Evolutionary conservation across 306 rosid species (phyloP), one percentile per base, ranked within the genome.

Genomic region (Argentina anserina): DNA sequence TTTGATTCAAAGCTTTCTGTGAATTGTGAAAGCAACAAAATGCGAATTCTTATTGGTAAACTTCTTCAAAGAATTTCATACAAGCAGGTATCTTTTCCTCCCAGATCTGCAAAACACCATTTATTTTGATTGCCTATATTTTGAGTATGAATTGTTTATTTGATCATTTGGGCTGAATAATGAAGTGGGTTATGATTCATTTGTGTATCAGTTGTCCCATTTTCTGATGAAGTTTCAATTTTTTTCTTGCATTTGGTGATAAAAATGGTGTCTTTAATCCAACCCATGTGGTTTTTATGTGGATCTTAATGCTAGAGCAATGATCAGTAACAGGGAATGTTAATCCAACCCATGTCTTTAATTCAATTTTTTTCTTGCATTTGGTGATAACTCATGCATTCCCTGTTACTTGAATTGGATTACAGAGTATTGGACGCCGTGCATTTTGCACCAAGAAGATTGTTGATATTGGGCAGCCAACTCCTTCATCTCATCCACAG

Each of bases 391-490:
- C n/a, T n/a, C n/a, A n/a, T n/a, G n/a, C n/a, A n/a, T n/a, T n/a
- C n/a, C n/a, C n/a, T n/a, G n/a, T n/a, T n/a, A n/a, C n/a, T n/a
- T n/a, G n/a, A 41, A 45, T 81, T 78, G 73, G 67, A 25, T 69
- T 58, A 47, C 86, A 91, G 94, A 83, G 79, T 71, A 66, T 78
- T 73, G 79, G 86, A 71, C 70, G 73, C 69, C 88, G 89, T 65
- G 58, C 84, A 25, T 91, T 82, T 82, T 78, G 81, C 79, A 80
- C 84, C 33, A 72, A 66, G 42, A 85, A 45, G 63, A 56, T 84
- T 66, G 52, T 73, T 79, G 98, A 93, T 77, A 52, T 91, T 75
- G 98, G 98, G 72, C 98, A 93, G 81, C 98, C 98, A 34, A 86
- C 96, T 63, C 69, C 91, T 66, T 76, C 86, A 61, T 81, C 98